A percentile compares a stretch with the other conserved stretches of the same genome.
Evolutionary conservation across 179 eudicot genomes (phyloP).

Genomic region (Camellia oleifera): DNA sequence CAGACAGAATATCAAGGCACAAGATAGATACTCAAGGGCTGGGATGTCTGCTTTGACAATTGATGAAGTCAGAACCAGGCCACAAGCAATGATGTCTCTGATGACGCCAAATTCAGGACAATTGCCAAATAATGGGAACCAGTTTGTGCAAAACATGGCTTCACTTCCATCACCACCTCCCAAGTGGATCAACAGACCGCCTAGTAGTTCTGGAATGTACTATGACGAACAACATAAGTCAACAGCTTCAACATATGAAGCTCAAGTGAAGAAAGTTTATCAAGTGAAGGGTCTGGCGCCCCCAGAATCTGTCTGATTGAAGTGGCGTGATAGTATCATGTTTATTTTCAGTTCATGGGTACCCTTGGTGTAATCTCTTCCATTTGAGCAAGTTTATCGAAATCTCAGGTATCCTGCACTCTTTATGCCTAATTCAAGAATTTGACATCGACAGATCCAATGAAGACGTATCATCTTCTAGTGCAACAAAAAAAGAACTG

Average conservation of each 20-base stretch:
- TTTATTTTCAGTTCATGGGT: neutral
- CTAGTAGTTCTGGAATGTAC: constrained; percentile 26
- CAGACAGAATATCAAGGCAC: constrained; percentile 33
- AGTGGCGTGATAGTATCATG: neutral
- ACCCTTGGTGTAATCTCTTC: neutral
- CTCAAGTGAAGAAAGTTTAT: constrained; percentile 44
- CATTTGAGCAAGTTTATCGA: constrained; percentile 7
- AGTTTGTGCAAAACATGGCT: constrained; percentile 30
- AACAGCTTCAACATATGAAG: constrained; percentile 26
- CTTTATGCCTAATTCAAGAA: neutral
- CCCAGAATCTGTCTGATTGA: constrained; percentile 8
- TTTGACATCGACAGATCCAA: neutral
- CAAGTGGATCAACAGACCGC: constrained; percentile 50
- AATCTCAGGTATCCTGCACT: neutral
- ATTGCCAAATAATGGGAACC: constrained; percentile 22
- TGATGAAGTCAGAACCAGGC: constrained; percentile 35
- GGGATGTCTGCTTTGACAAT: constrained; percentile 62
- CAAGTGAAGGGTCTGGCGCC: constrained; percentile 46
- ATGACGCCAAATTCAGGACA: constrained; percentile 41
- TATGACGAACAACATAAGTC: constrained; percentile 31
- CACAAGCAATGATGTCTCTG: constrained; percentile 31
- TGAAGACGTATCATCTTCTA: constrained; percentile 2
- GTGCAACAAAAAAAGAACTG: neutral
- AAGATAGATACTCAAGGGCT: constrained; percentile 34
- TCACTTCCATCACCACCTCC: constrained; percentile 65